Conservation (phyloP, 345 rosid species). For the Sisymbrium altissimum region DNA sequence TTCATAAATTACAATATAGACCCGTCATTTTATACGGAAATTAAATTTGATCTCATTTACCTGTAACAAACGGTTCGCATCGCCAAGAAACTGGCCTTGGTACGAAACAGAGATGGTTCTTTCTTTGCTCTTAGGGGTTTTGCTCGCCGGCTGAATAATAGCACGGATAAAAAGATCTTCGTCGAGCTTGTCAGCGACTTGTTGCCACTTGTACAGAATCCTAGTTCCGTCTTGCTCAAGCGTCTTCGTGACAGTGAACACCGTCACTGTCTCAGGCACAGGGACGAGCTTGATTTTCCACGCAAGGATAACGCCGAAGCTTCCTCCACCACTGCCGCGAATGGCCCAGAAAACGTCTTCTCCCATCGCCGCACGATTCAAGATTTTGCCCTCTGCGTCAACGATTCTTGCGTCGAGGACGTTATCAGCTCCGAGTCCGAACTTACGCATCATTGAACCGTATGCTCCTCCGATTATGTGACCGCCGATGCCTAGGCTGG, state of each 20-base stretch:
- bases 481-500: conserved; percentile 65
- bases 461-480: conserved; percentile 68
- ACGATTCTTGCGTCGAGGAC: conserved; percentile 67
- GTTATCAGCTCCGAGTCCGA: conserved; percentile 77
- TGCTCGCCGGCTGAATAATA: conserved; percentile 33
- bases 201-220: conserved; percentile 53
- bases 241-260: conserved; percentile 51
- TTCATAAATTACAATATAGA: not conserved
- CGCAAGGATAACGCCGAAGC: conserved; percentile 58
- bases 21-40: not conserved
- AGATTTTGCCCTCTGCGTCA: conserved; percentile 48
- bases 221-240: conserved; percentile 47
- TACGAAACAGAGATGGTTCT: conserved; percentile 41
- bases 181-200: conserved; percentile 52
- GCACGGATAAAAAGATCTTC: conserved; percentile 61
- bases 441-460: conserved; percentile 74
- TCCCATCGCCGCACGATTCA: conserved; percentile 62
- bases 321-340: conserved; percentile 70
- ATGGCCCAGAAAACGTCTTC: conserved; percentile 78
- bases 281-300: conserved; percentile 69
- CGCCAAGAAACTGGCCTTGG: conserved; percentile 52
- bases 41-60: not conserved
- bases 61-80: conserved; percentile 33
- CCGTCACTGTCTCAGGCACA: conserved; percentile 56
- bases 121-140: conserved; percentile 25